phyloP scores from a whole-genome alignment of 2,329 filamentous ascomycete genomes.

The Sporothrix luriei region DNA sequence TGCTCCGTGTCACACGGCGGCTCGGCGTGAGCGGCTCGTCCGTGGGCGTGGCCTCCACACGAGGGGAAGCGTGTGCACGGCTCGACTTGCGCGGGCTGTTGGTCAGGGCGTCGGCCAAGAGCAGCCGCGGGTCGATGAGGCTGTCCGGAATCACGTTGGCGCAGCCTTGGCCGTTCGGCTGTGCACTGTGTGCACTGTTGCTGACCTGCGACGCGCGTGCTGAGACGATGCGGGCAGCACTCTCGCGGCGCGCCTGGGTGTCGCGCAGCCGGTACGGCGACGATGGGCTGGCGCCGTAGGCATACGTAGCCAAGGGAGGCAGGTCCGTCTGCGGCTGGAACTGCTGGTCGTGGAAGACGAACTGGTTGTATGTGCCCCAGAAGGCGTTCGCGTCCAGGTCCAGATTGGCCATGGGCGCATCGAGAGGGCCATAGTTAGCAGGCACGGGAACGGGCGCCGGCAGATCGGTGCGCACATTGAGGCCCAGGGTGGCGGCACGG shows the following conservation, averaged over 20 bases:
- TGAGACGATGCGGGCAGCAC: constrained; percentile 7
- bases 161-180: too few relatives aligned
- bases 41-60: neutral
- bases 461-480: constrained; percentile 10
- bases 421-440: too few relatives aligned
- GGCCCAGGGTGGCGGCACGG: neutral
- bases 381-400: neutral
- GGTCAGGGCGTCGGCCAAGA: neutral
- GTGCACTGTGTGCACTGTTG: neutral
- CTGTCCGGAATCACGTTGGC: too few relatives aligned
- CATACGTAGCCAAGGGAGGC: neutral
- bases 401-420: neutral
- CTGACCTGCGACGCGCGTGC: constrained; percentile 10
- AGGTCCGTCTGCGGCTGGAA: neutral
- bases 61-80: neutral
- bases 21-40: neutral
- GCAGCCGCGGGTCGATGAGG: constrained; percentile 20
- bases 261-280: constrained; percentile 29
- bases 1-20: constrained; percentile 33
- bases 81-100: neutral
- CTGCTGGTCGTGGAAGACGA: neutral
- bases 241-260: constrained; percentile 29
- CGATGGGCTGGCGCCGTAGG: neutral
- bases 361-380: neutral
- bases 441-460: neutral